Percentiles rank a stretch among this genome's conserved stretches.
Conservation (phyloP, 108 stramenopile genomes). For the Cylindrotheca fusiformis region DNA sequence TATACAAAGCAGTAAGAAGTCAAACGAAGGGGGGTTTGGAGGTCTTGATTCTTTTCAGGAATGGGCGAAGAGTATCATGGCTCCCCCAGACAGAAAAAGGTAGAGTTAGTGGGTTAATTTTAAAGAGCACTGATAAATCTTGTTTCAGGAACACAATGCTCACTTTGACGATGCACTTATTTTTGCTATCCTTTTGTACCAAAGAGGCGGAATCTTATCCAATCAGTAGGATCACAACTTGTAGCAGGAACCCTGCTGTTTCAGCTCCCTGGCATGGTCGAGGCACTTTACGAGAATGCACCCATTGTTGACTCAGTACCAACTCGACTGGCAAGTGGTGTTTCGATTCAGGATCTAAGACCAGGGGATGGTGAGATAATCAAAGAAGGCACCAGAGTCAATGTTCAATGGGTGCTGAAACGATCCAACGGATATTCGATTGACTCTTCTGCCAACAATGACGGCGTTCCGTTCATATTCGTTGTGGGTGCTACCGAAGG, state of each 20-base stretch:
- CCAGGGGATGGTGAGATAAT: slow-evolving; percentile 8
- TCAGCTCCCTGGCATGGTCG: not conserved
- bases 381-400: slow-evolving; percentile 30
- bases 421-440: slow-evolving; percentile 38
- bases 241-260: too few relatives aligned
- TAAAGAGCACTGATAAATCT: too few relatives aligned
- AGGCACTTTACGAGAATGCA: not conserved
- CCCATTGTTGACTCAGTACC: not conserved
- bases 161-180: too few relatives aligned
- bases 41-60: not conserved
- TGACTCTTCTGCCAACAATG: slow-evolving; percentile 26
- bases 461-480: slow-evolving; percentile 64
- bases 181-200: too few relatives aligned
- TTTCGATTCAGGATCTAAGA: slow-evolving; percentile 15
- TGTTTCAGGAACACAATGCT: too few relatives aligned
- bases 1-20: not conserved
- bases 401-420: slow-evolving; percentile 40
- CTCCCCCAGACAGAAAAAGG: too few relatives aligned
- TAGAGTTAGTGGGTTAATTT: too few relatives aligned
- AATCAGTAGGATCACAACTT: too few relatives aligned
- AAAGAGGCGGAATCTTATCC: too few relatives aligned
- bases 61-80: not conserved
- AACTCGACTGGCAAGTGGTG: slow-evolving; percentile 15
- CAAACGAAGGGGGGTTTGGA: not conserved
- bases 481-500: slow-evolving; percentile 36